Base-by-base conservation (phyloP, 2,329 filamentous ascomycete genomes). In the Apiospora kogelbergensis region DNA sequence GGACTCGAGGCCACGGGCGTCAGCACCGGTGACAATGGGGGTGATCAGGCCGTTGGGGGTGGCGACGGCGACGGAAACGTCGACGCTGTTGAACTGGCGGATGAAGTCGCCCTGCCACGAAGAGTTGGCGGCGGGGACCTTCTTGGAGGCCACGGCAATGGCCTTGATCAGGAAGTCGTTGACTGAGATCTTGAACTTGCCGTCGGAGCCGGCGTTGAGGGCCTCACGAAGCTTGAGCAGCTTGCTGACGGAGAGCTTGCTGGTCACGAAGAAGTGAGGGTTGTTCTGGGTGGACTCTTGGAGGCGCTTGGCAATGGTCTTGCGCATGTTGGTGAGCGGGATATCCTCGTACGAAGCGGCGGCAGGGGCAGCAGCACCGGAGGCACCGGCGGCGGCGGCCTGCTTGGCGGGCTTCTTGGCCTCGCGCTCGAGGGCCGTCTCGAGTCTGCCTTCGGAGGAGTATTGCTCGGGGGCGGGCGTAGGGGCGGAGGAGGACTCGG, bases 121-220 rank as follows among this genome's bases (percentile, higher is more conserved):
- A 66, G 95, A 95, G 89, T 99, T 99, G 83, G 95, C 96, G 73
- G 93, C 89, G 70, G 96, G 96, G 65, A 98, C 95, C 89, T 97
- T 98, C 85, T 91, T 91, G 80, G 92, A 94, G 71, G 96, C 96
- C 72, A 93, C 86, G 70, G 90, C 93, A 70, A 95, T 93, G 75
- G 95, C 96, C 89, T 99, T 99, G 88, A 99, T 94, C 72, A 99
- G 88, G 88, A 99, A 97, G 84, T 99, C 96, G 84, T 99, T 99
- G 84, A 99, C 94, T n/a, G 95, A 98, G 70, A 99, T 93, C 90
- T 98, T 99, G 90, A 97, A 99, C 83, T 94, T 91, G 84, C 95
- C 96, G 72, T 97, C 91, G 64, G 93, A 86, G 15, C 93, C 91
- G 79, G 90, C 89, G 85, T 99, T 99, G 74, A 99, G 90, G 70